Conservation (phyloP, 2,329 filamentous ascomycete species). For the Huntiella omanensis region DNA sequence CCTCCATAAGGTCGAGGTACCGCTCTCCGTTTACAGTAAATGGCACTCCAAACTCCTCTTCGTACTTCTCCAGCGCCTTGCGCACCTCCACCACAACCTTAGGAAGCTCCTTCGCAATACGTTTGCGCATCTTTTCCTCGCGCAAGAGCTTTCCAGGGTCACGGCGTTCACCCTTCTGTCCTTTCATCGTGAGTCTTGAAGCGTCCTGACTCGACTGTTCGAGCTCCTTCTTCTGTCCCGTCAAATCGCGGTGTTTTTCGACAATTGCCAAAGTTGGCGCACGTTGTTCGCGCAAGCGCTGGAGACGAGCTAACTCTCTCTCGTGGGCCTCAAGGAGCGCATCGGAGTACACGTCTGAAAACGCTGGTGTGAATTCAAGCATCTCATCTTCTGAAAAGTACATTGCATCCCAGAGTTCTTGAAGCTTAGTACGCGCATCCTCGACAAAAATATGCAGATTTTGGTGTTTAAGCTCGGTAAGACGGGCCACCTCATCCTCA, state of each 20-base stretch:
- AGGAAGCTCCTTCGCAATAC: conserved; percentile 86
- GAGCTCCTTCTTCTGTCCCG: conserved; percentile 74
- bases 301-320: conserved; percentile 66
- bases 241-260: conserved; percentile 63
- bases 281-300: conserved; percentile 69
- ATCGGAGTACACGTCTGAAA: conserved; percentile 93
- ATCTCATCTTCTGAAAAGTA: conserved; percentile 98
- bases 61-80: conserved; percentile 68
- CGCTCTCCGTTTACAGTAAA: conserved; percentile 86
- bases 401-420: conserved; percentile 85
- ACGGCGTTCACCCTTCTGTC: conserved; percentile 80
- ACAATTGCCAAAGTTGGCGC: conserved; percentile 66
- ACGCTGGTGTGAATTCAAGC: conserved; percentile 92
- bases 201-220: conserved; percentile 87
- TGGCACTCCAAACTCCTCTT: conserved; percentile 81
- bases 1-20: conserved; percentile 72
- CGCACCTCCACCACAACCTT: conserved; percentile 74
- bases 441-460: conserved; percentile 94
- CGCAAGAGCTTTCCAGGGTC: conserved; percentile 85
- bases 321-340: conserved; percentile 89
- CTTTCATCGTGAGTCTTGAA: conserved; percentile 76
- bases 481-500: conserved; percentile 67
- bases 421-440: conserved; percentile 73
- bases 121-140: conserved; percentile 97
- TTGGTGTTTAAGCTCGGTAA: conserved; percentile 87